Conservation (phyloP, 441 rosid species). For the Erysimum cheiri region DNA sequence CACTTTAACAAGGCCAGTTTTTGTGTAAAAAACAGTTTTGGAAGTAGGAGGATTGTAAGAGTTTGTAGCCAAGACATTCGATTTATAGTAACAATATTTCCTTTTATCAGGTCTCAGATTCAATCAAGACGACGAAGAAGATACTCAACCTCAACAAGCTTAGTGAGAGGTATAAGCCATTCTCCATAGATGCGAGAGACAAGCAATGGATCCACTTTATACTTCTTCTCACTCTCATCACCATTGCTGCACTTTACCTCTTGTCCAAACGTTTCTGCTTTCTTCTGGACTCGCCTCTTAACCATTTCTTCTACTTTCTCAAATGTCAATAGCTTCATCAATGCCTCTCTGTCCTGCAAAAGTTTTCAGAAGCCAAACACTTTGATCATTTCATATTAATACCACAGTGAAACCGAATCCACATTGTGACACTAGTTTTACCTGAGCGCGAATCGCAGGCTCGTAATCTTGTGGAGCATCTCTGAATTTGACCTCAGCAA, state of each 20-base stretch:
- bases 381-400: not conserved
- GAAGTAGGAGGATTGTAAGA: not conserved
- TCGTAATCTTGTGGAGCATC: slow-evolving; percentile 72
- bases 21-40: not conserved
- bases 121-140: slow-evolving; percentile 80
- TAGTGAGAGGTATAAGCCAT: slow-evolving; percentile 90
- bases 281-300: slow-evolving; percentile 80
- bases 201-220: slow-evolving; percentile 68
- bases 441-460: slow-evolving; percentile 77
- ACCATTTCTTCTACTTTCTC: slow-evolving; percentile 73
- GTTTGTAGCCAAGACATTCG: not conserved
- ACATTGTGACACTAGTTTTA: slow-evolving; percentile 32
- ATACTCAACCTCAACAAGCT: slow-evolving; percentile 77
- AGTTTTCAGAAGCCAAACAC: not conserved
- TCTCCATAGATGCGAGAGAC: slow-evolving; percentile 73
- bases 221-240: slow-evolving; percentile 28
- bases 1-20: slow-evolving; percentile 1
- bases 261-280: slow-evolving; percentile 72
- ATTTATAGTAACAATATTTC: not conserved
- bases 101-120: slow-evolving; percentile 21
- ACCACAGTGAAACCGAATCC: not conserved
- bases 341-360: slow-evolving; percentile 64
- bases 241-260: slow-evolving; percentile 50
- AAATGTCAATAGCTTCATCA: slow-evolving; percentile 79
- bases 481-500: slow-evolving; percentile 86